These are phyloP conservation scores for Chaetomiaceae sp. DNA, from an alignment of 2,329 filamentous ascomycete genomes.

Conservation along the genomic window DNA sequence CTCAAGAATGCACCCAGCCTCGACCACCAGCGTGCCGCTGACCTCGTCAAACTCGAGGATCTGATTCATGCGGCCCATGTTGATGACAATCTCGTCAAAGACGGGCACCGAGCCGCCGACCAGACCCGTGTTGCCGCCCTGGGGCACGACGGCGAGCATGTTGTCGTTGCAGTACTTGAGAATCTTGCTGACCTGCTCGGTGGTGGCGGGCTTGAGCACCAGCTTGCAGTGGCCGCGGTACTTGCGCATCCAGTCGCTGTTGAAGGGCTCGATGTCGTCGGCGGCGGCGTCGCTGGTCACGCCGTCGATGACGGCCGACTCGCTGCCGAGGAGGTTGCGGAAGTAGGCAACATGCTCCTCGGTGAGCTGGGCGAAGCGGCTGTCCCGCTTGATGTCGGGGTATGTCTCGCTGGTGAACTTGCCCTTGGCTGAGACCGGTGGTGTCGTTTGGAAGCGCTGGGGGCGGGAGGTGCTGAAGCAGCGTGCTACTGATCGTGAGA, in stretches of 20 bases:
- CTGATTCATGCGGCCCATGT: constrained; percentile 81
- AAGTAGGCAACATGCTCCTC: constrained; percentile 79
- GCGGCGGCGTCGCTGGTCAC: constrained; percentile 63
- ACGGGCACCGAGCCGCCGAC: constrained; percentile 95
- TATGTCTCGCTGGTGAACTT: constrained; percentile 85
- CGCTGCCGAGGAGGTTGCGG: constrained; percentile 70
- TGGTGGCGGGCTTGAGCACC: constrained; percentile 79
- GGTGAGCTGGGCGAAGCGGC: constrained; percentile 69
- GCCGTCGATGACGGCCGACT: constrained; percentile 79
- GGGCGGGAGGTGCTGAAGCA: constrained; percentile 20
- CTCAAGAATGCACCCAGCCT: constrained; percentile 89
- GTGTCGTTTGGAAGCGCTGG: constrained; percentile 15
- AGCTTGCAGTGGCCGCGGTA: constrained; percentile 86
- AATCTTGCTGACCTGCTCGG: constrained; percentile 85
- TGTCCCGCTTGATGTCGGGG: constrained; percentile 74
- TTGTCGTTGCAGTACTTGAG: constrained; percentile 94
- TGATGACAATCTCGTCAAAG: constrained; percentile 97
- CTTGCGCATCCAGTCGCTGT: constrained; percentile 98
- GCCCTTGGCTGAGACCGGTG: constrained; percentile 18
- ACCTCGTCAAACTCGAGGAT: constrained; percentile 91
- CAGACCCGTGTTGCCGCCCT: constrained; percentile 94
- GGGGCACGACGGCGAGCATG: constrained; percentile 87
- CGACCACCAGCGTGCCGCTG: constrained; percentile 82
- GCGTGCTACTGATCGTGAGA: constrained; percentile 16
- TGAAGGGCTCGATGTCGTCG: constrained; percentile 86